Percentiles rank a stretch among this genome's conserved stretches.
These are phyloP conservation scores for Colletotrichum sp. DNA, from an alignment of 2,329 filamentous ascomycete species.

Conservation along the genomic window DNA sequence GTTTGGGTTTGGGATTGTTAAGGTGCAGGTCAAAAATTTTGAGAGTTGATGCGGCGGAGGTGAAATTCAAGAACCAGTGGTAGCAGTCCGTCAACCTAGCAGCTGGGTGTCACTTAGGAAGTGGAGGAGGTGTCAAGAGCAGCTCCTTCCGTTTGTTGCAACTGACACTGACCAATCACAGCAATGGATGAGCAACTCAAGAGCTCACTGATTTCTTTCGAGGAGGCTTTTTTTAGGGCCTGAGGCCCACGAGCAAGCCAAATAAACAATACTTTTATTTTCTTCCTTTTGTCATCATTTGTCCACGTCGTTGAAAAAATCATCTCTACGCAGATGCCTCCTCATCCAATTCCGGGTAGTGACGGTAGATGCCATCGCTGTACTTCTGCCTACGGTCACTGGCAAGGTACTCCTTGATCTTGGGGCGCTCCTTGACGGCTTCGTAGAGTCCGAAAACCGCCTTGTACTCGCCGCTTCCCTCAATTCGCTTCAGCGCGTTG, in stretches of 20 bases:
- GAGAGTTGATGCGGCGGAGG: background rate
- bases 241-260: background rate
- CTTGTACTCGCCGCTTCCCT: slow-evolving; percentile 61
- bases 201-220: background rate
- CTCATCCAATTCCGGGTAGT: slow-evolving; percentile 76
- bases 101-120: background rate
- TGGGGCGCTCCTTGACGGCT: slow-evolving; percentile 65
- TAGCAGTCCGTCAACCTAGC: background rate
- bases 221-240: background rate
- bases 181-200: background rate
- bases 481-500: slow-evolving; percentile 62
- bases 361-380: slow-evolving; percentile 69
- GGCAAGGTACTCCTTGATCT: slow-evolving; percentile 71
- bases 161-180: background rate
- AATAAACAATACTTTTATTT: background rate
- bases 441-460: slow-evolving; percentile 69
- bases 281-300: background rate
- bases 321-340: slow-evolving; percentile 9
- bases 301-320: background rate
- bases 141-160: background rate
- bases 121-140: background rate
- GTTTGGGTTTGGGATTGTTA: rapidly evolving
- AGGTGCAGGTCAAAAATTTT: background rate
- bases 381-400: slow-evolving; percentile 70
- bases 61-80: background rate